Evolutionary conservation across 495 filamentous ascomycete species (phyloP).

Genomic region (Cladorrhinum samala): DNA sequence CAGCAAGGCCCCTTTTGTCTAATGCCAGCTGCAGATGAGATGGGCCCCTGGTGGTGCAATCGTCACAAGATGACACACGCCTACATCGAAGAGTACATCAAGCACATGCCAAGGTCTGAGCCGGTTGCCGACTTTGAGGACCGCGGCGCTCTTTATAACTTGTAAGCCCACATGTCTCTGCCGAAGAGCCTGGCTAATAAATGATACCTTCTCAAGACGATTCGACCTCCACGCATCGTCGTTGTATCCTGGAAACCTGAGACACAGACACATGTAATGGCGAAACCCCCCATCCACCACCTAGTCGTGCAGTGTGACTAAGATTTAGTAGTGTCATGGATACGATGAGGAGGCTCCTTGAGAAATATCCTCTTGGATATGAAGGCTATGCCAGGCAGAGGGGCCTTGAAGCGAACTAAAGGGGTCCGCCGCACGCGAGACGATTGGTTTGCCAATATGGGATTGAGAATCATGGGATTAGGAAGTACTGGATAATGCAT

Average conservation of each 20-base stretch:
- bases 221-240: constrained; percentile 8
- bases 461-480: no score
- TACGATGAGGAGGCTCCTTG: neutral
- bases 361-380: constrained; percentile 3
- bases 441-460: no score
- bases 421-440: no score
- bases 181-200: neutral
- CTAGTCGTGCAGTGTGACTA: neutral
- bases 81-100: constrained; percentile 4
- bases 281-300: neutral
- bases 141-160: neutral
- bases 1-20: neutral
- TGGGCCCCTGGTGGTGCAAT: neutral
- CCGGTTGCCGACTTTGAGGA: neutral
- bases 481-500: no score
- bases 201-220: neutral
- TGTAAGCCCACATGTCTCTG: constrained; percentile 1
- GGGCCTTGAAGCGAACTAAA: no score
- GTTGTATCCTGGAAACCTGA: constrained; percentile 3
- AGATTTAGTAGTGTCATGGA: neutral
- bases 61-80: neutral
- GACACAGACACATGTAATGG: neutral
- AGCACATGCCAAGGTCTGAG: neutral
- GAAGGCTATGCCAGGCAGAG: constrained; percentile 7
- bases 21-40: constrained; percentile 1